phyloP scores from a whole-genome alignment of 176 grass and related monocot genomes.

The Musa itinerans region DNA sequence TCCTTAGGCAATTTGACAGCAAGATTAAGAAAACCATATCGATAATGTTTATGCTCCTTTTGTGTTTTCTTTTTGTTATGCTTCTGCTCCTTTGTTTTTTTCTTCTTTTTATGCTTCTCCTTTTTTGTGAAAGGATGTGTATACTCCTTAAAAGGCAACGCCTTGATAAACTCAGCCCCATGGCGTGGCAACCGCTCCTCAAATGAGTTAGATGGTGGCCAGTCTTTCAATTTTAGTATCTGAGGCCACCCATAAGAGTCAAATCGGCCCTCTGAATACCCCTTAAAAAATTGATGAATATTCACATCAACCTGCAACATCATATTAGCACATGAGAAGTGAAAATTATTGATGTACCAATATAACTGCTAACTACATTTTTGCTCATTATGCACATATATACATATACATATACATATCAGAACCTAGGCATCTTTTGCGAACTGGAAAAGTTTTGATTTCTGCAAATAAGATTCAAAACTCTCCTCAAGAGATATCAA shows the following conservation, averaged over 20 bases:
- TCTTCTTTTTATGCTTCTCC: neutral
- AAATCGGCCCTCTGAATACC: neutral
- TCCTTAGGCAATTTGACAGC: conserved; percentile 8
- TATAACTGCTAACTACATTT: neutral
- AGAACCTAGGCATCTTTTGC: no score
- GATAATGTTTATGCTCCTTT: neutral
- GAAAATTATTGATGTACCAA: neutral
- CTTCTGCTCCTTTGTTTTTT: neutral
- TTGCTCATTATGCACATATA: neutral
- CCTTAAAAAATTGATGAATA: conserved; percentile 6
- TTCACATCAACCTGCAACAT: conserved; percentile 12
- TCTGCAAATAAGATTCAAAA: neutral
- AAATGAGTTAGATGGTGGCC: conserved; percentile 11
- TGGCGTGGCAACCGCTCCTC: conserved; percentile 14
- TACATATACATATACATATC: neutral
- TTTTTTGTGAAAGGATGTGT: conserved; percentile 12
- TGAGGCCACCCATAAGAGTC: neutral
- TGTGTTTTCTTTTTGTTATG: neutral
- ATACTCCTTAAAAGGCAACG: conserved; percentile 12
- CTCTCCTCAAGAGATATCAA: no score
- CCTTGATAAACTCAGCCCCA: conserved; percentile 11
- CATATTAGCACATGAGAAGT: neutral
- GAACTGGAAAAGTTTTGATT: no score
- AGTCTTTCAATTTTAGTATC: conserved; percentile 13
- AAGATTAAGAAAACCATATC: conserved; percentile 14